phyloP scores from a whole-genome alignment of 2,329 filamentous ascomycete species.

The Botrytis paeoniae region DNA sequence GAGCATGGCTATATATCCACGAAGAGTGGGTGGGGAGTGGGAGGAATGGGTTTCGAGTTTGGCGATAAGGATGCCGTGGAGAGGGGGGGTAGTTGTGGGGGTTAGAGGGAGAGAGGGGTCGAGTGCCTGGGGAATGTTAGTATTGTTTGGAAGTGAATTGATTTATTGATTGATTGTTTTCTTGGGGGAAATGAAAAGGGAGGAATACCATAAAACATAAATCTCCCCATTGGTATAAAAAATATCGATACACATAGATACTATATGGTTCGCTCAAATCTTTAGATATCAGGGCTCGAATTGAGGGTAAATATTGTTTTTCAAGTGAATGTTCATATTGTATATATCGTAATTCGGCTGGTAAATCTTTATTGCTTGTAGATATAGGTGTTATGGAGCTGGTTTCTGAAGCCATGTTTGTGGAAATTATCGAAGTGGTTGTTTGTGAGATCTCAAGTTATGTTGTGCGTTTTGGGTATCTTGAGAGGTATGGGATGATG shows the following conservation, averaged over 20 bases:
- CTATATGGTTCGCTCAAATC: constrained; percentile 98
- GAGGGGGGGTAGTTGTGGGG: constrained; percentile 47
- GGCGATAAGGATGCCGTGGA: constrained; percentile 89
- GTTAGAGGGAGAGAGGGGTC: constrained; percentile 43
- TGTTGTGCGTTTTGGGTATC: neutral
- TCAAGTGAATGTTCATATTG: constrained; percentile 62
- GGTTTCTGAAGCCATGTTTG: constrained; percentile 22
- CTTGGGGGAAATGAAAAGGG: neutral
- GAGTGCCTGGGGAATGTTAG: constrained; percentile 47
- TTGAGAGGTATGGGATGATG: neutral
- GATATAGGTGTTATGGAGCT: neutral
- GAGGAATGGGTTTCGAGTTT: constrained; percentile 89
- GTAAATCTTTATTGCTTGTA: constrained; percentile 31
- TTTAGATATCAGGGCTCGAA: constrained; percentile 89
- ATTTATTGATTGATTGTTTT: neutral
- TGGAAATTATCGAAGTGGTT: neutral
- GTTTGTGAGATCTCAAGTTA: neutral
- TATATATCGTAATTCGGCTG: constrained; percentile 53
- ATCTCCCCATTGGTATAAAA: constrained; percentile 95
- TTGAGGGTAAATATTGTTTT: constrained; percentile 71
- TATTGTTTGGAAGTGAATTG: neutral
- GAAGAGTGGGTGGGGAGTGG: constrained; percentile 68
- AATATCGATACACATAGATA: constrained; percentile 98
- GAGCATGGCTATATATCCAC: constrained; percentile 98
- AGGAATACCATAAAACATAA: constrained; percentile 83